These are phyloP conservation scores for Debaryomyces udenii DNA, from an alignment of 1,139 yeast genomes.

Conservation along the genomic window DNA sequence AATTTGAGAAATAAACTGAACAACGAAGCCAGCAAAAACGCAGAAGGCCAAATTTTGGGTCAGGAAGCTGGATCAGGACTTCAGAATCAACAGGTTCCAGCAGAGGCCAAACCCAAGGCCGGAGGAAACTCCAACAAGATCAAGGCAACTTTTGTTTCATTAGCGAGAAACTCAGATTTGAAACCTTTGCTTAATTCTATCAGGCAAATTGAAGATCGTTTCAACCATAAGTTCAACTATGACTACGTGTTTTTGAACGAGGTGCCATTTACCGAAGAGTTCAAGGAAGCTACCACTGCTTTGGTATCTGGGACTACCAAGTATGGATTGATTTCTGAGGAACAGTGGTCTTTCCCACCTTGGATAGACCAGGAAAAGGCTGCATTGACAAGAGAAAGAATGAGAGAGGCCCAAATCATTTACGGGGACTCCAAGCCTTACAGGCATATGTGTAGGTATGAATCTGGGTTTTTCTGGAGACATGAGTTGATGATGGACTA, in stretches of 20 bases:
- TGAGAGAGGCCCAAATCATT: constrained; percentile 55
- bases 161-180: constrained; percentile 48
- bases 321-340: constrained; percentile 47
- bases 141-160: constrained; percentile 50
- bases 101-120: constrained; percentile 12
- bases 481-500: constrained; percentile 71
- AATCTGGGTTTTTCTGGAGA: constrained; percentile 87
- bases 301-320: constrained; percentile 45
- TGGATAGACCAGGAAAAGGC: constrained; percentile 64
- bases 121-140: constrained; percentile 23
- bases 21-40: constrained; percentile 11
- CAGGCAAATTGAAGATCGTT: constrained; percentile 49
- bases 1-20: constrained; percentile 14
- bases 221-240: constrained; percentile 44
- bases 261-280: constrained; percentile 43
- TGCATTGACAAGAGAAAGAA: constrained; percentile 50
- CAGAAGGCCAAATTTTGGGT: constrained; percentile 11
- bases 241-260: constrained; percentile 55
- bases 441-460: constrained; percentile 91
- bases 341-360: constrained; percentile 56
- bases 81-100: constrained; percentile 15
- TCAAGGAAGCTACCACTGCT: constrained; percentile 36
- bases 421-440: constrained; percentile 66
- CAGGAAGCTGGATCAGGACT: constrained; percentile 12
- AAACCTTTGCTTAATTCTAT: constrained; percentile 40